These are phyloP conservation scores for Trypanosoma brucei DNA, from an alignment of 208 protist species.

Conservation along the genomic window DNA sequence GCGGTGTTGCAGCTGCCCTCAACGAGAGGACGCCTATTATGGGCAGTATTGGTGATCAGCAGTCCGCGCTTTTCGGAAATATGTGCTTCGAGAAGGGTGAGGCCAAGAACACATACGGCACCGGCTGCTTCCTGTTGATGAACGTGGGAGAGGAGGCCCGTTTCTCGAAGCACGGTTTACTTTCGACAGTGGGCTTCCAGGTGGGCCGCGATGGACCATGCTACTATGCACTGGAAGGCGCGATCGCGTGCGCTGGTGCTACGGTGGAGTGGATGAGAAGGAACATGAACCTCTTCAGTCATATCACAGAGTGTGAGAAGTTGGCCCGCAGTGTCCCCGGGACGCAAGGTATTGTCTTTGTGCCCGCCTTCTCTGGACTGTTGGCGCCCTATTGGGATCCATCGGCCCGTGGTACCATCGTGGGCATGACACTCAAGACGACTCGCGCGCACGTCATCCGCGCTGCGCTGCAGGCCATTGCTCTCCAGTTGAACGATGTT, in stretches of 20 bases:
- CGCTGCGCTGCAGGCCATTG: conserved; percentile 87
- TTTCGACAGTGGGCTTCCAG: conserved; percentile 95
- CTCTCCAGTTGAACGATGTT: conserved; percentile 88
- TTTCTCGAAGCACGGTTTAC: conserved; percentile 89
- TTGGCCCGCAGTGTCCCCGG: conserved; percentile 43
- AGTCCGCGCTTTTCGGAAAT: conserved; percentile 95
- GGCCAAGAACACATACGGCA: conserved; percentile 98
- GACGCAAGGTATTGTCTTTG: conserved; percentile 92
- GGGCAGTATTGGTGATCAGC: conserved; percentile 96
- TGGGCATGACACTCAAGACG: conserved; percentile 92
- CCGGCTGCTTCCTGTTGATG: conserved; percentile 97
- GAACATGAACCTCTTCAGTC: conserved; percentile 87
- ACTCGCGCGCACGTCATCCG: conserved; percentile 78
- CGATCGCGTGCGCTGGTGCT: conserved; percentile 89
- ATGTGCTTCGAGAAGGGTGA: conserved; percentile 89
- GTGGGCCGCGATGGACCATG: conserved; percentile 53
- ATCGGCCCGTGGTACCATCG: conserved; percentile 90
- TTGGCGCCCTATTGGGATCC: conserved; percentile 96
- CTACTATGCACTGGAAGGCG: conserved; percentile 86
- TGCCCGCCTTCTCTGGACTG: conserved; percentile 97
- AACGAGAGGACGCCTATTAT: conserved; percentile 50
- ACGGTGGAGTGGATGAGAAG: conserved; percentile 93
- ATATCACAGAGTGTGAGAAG: conserved; percentile 58
- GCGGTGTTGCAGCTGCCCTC: conserved; percentile 29
- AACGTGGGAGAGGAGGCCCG: conserved; percentile 91